Base-by-base conservation (phyloP, 169 alveolate species). In the Amoebophrya sp. region DNA sequence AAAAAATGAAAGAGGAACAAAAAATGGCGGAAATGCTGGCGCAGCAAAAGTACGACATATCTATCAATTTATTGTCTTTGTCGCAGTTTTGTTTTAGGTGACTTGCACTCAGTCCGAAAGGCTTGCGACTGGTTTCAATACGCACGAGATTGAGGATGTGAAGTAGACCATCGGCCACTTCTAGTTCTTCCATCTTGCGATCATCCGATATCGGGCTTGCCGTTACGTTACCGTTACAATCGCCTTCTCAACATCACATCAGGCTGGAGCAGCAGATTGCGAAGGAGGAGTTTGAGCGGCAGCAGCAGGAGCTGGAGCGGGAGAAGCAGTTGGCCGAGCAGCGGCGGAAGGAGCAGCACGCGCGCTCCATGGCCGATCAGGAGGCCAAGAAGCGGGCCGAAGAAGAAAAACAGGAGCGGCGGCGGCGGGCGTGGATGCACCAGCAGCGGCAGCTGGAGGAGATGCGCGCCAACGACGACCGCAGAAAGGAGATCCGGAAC, bases 351-450 rank as follows among this genome's bases (percentile, higher is more conserved):
- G 90, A 88, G 70, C 45, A 39, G 34, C 90, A 88, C 23, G 90
- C 45, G 69, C 26, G 41, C 41, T 88, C 90, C 0, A 4, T 88
- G 41, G 90, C 90, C 0, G 90, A 88, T 41, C 78, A 45, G 70
- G 90, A 38, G n/a, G 41, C 78, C 1, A 88, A 58, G 40, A 88
- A 40, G 70, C 40, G 41, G 38, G 45, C 29, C 18, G 90, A 88
- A 41, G 34, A 88, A 29, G 90, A 88, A 18, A 88, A 88, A 41
- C 38, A 29, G 41, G 50, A 23, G 40, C 69, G 50, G 41, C 69
- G 50, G 70, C 40, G 50, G 70, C 58, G 41, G 45, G 90, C 90
- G 2, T 88, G 90, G 90, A 41, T 45, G 78, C 89, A 70, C 29
- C 89, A 70, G 7, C 89, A 70, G 18, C 45, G 29, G 26, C 45